These are phyloP conservation scores for Paragyromitra xinjiangensis DNA, from an alignment of 495 filamentous ascomycete genomes.

Conservation along the genomic window DNA sequence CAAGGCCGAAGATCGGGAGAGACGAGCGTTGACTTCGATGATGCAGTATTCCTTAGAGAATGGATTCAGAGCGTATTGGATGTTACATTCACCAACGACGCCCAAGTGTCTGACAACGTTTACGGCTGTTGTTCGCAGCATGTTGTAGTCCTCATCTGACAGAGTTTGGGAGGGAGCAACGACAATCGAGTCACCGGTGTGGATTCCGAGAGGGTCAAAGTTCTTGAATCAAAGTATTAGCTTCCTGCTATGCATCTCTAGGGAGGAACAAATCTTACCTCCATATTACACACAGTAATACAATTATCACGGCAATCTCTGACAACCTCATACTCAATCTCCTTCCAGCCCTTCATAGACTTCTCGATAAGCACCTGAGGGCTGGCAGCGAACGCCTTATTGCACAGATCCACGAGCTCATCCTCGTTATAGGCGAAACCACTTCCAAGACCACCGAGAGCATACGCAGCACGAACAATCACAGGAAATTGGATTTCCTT, in stretches of 20 bases:
- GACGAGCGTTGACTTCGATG: constrained; percentile 97
- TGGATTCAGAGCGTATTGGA: constrained; percentile 96
- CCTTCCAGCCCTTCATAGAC: constrained; percentile 99
- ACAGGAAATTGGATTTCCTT: constrained; percentile 93
- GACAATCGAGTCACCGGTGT: constrained; percentile 98
- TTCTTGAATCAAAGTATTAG: constrained; percentile 63
- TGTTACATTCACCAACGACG: constrained; percentile 98
- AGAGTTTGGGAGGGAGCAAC: constrained; percentile 97
- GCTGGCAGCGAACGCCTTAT: constrained; percentile 91
- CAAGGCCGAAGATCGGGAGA: constrained; percentile 92
- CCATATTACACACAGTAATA: constrained; percentile 99
- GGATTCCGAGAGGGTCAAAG: constrained; percentile 97
- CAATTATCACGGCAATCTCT: constrained; percentile 97
- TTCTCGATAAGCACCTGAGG: constrained; percentile 95
- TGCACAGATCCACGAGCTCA: constrained; percentile 90
- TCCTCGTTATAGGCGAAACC: constrained; percentile 91
- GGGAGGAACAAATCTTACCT: constrained; percentile 58
- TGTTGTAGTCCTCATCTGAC: constrained; percentile 98
- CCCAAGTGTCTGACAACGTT: constrained; percentile 98
- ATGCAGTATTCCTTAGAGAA: constrained; percentile 98
- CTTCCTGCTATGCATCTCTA: not conserved
- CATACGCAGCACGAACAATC: constrained; percentile 96
- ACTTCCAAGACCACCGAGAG: constrained; percentile 91
- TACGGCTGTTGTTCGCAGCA: constrained; percentile 97
- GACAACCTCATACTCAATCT: constrained; percentile 98